Evolutionary conservation across 129 eudicot genomes (phyloP).

Genomic region (Flaveria ramosissima): DNA sequence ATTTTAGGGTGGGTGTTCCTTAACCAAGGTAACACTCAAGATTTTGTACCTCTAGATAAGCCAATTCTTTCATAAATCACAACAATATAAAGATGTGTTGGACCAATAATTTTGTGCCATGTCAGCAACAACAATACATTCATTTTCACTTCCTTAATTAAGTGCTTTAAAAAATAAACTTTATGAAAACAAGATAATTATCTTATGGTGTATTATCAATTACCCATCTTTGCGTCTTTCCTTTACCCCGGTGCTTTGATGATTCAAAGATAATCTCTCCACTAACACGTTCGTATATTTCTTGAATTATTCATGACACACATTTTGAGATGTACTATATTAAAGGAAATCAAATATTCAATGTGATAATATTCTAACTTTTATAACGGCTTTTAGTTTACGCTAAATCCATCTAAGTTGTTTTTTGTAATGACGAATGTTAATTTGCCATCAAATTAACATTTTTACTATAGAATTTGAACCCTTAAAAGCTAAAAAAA

Average conservation of each 20-base stretch:
- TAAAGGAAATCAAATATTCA: background rate
- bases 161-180: conserved; percentile 10
- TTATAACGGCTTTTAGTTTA: too few species aligned
- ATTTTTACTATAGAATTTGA: too few species aligned
- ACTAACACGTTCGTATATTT: conserved; percentile 15
- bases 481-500: too few species aligned
- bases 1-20: conserved; percentile 27
- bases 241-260: conserved; percentile 18
- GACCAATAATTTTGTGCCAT: conserved; percentile 32
- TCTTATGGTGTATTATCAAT: conserved; percentile 16
- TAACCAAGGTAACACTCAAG: conserved; percentile 27
- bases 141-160: conserved; percentile 11
- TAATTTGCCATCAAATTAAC: too few species aligned
- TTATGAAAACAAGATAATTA: conserved; percentile 23
- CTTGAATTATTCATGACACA: conserved; percentile 11
- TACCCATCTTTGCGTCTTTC: conserved; percentile 14
- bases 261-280: conserved; percentile 18
- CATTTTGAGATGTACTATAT: conserved; percentile 5
- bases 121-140: conserved; percentile 32
- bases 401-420: too few species aligned
- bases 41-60: conserved; percentile 20
- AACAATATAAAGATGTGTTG: conserved; percentile 6
- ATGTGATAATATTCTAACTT: background rate
- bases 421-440: too few species aligned
- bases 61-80: background rate